Evolutionary conservation across 208 protist species (phyloP), one percentile per base, ranked within the genome.

Genomic region (Crithidia expoeki): DNA sequence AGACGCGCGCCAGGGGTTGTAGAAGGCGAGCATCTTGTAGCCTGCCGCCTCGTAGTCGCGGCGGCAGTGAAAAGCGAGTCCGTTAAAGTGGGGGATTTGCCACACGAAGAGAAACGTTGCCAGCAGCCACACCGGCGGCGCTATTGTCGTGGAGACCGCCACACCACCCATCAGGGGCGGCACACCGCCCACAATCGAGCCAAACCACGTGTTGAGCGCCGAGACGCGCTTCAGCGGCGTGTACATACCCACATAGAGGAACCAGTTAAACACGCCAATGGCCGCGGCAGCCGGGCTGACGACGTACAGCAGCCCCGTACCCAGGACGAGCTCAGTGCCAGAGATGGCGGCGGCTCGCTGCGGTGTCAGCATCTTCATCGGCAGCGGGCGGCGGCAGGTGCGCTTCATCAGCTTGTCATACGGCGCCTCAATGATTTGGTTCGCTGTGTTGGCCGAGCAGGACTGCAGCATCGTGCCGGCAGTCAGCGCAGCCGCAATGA

Each of bases 41-140:
- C 94, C 94, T 4, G 92, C 94, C 27, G 74, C 74, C 75, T 94
- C 80, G 68, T 97, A 97, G 76, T 97, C 94, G 40, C 90, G 81
- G 16, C 92, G 81, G 70, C 90, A 95, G 72, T 95, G 86, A 70
- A 94, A 97, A 42, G 88, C 84, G 11, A 97, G 78, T 11, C 92
- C 88, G 73, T 95, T 84, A 59, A 97, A 97, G 75, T 97, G 94
- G 30, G 94, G 94, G 61, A 97, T 96, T 79, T 97, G 94, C 92
- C 94, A 97, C 16, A 90, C 76, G 64, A 95, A 88, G 19, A 97
- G 76, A 25, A 97, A 74, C 27, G 78, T 63, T 14, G 78, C 92
- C 33, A 97, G 82, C 55, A 94, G 77, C 75, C 74, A 83, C 36
- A 89, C 87, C 53, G 84, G 85, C 12, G 60, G 68, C 17, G 82